Evolutionary conservation across 352 stramenopile species (phyloP).

Genomic region (Globisporangium viniferum): DNA sequence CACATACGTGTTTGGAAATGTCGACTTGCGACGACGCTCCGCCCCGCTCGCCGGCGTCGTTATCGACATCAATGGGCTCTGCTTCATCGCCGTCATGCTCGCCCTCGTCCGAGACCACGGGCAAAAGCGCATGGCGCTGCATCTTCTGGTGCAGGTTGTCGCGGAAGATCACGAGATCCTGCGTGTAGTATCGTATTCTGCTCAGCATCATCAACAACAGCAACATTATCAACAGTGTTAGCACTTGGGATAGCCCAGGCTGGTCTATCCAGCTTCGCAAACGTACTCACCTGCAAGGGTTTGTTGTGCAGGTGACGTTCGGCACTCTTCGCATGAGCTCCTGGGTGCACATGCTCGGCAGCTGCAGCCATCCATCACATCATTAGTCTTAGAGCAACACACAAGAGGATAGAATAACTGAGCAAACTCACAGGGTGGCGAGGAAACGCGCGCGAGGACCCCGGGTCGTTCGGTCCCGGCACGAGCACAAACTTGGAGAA

Average conservation of each 20-base stretch:
- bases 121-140: conserved; percentile 82
- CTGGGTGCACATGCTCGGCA: conserved; percentile 65
- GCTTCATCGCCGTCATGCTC: conserved; percentile 14
- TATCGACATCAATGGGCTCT: conserved; percentile 16
- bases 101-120: conserved; percentile 29
- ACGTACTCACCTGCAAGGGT: conserved; percentile 76
- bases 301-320: conserved; percentile 84
- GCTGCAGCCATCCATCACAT: conserved; percentile 25
- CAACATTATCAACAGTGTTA: background rate
- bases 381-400: background rate
- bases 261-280: background rate
- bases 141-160: conserved; percentile 92
- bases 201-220: background rate
- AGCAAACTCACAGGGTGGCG: conserved; percentile 55
- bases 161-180: conserved; percentile 93
- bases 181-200: conserved; percentile 89
- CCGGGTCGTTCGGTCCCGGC: conserved; percentile 90
- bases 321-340: conserved; percentile 68
- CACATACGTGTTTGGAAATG: conserved; percentile 78
- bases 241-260: background rate
- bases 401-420: background rate
- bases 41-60: background rate
- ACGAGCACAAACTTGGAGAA: conserved; percentile 91
- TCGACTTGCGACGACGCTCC: conserved; percentile 41
- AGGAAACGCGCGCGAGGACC: conserved; percentile 76